Percentiles rank a stretch among this genome's conserved stretches.
Conservation (phyloP, 1,284 basidiomycete genomes). For the Sparassis latifolia region DNA sequence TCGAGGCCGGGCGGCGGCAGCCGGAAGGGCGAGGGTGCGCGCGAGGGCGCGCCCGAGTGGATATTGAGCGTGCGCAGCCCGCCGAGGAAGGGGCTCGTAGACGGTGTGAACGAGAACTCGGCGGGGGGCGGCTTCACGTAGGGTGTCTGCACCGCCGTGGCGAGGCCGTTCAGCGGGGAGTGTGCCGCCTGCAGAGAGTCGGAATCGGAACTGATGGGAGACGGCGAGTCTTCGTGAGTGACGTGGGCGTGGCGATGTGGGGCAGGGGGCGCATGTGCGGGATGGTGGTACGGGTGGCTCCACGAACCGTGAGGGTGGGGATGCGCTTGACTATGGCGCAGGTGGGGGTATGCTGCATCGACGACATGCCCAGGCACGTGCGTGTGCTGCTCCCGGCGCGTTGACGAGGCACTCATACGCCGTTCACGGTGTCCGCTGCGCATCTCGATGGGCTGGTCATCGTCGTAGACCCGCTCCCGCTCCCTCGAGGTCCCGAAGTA, state of each 20-base stretch:
- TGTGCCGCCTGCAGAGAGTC: constrained; percentile 37
- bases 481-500: constrained; percentile 40
- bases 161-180: constrained; percentile 17
- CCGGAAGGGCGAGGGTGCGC: constrained; percentile 61
- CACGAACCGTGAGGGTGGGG: constrained; percentile 23
- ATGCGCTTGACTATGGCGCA: constrained; percentile 9
- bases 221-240: constrained; percentile 53
- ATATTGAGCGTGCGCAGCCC: constrained; percentile 73
- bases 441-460: constrained; percentile 15
- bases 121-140: constrained; percentile 9
- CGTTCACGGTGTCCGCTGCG: constrained; percentile 28
- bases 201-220: constrained; percentile 63
- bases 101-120: constrained; percentile 45
- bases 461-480: constrained; percentile 16
- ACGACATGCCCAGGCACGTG: constrained; percentile 40
- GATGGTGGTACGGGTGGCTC: constrained; percentile 35
- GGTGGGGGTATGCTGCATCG: constrained; percentile 16
- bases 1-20: constrained; percentile 44
- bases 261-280: constrained; percentile 17
- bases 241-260: constrained; percentile 26
- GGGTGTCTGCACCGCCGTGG: constrained; percentile 9
- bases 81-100: constrained; percentile 78
- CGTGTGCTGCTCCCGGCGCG: constrained; percentile 29
- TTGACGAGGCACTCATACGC: constrained; percentile 35
- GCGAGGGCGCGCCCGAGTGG: constrained; percentile 57